These are phyloP conservation scores for Yamadazyma songkhlaensis DNA, from an alignment of 1,139 yeast species.

Conservation along the genomic window DNA sequence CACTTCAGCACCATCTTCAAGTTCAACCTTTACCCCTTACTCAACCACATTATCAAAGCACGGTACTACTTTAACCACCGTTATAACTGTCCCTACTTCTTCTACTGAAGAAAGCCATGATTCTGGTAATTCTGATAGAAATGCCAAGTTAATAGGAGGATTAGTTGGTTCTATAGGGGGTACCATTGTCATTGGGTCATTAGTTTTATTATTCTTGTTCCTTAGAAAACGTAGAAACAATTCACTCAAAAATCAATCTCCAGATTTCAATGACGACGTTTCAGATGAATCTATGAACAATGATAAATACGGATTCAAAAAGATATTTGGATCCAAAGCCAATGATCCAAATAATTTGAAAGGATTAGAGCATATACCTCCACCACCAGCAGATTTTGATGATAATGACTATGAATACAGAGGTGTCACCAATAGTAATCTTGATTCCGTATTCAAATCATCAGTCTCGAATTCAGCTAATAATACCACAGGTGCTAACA, in stretches of 20 bases:
- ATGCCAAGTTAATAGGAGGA: slow-evolving; percentile 45
- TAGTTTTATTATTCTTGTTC: slow-evolving; percentile 37
- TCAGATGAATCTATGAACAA: slow-evolving; percentile 12
- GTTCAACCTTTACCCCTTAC: slow-evolving; percentile 12
- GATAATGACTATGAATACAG: slow-evolving; percentile 41
- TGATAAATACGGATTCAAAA: slow-evolving; percentile 25
- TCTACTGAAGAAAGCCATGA: slow-evolving; percentile 9
- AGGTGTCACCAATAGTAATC: slow-evolving; percentile 47
- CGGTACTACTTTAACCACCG: slow-evolving; percentile 43
- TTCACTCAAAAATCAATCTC: slow-evolving; percentile 40
- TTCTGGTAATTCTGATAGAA: slow-evolving; percentile 19
- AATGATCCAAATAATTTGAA: slow-evolving; percentile 9
- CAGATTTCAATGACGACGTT: slow-evolving; percentile 37
- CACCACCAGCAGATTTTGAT: slow-evolving; percentile 11
- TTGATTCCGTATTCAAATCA: slow-evolving; percentile 39
- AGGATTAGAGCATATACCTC: slow-evolving; percentile 12
- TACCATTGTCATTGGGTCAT: slow-evolving; percentile 36
- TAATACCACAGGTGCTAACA: slow-evolving; percentile 13
- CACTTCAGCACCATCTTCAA: neutral
- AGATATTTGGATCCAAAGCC: slow-evolving; percentile 29
- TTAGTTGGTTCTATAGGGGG: slow-evolving; percentile 50
- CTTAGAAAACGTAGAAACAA: slow-evolving; percentile 30
- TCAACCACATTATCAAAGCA: slow-evolving; percentile 27
- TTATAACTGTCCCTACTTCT: slow-evolving; percentile 39
- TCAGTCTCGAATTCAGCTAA: slow-evolving; percentile 24